Conservation (phyloP, 441 rosid species). For the Kokia cookei region DNA sequence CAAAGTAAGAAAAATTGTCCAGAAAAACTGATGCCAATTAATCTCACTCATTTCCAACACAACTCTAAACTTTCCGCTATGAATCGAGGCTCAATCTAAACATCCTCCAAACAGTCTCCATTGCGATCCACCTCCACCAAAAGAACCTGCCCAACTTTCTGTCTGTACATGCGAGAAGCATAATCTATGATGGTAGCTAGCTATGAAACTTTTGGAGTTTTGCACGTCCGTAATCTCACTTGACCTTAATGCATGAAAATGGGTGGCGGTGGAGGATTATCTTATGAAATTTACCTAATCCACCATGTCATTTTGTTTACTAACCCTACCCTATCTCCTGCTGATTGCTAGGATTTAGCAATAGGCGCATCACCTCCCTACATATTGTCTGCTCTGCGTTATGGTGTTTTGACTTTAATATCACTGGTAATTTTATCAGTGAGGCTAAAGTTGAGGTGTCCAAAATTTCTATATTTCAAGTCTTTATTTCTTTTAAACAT, state of each 20-base stretch:
- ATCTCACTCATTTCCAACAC: too few species aligned
- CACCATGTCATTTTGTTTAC: conserved; percentile 24
- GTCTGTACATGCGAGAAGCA: not conserved
- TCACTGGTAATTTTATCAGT: not conserved
- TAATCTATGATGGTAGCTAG: not conserved
- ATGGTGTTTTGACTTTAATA: not conserved
- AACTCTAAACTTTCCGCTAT: too few species aligned
- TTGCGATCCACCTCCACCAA: not conserved
- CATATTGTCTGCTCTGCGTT: not conserved
- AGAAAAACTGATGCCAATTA: too few species aligned
- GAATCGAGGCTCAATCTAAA: too few species aligned
- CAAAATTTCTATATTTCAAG: too few species aligned
- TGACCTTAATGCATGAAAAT: not conserved
- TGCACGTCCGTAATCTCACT: not conserved
- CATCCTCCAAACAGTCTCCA: not conserved
- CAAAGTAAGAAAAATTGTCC: too few species aligned
- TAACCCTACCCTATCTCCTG: conserved; percentile 12
- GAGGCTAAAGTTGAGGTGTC: too few species aligned
- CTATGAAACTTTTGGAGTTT: not conserved
- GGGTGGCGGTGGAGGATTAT: conserved; percentile 4
- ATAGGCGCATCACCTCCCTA: not conserved
- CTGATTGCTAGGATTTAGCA: not conserved
- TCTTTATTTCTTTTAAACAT: too few species aligned
- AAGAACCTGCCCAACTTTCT: not conserved
- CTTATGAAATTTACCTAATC: conserved; percentile 15